Base-by-base conservation (phyloP, 441 rosid species). In the Mallotus japonicus region DNA sequence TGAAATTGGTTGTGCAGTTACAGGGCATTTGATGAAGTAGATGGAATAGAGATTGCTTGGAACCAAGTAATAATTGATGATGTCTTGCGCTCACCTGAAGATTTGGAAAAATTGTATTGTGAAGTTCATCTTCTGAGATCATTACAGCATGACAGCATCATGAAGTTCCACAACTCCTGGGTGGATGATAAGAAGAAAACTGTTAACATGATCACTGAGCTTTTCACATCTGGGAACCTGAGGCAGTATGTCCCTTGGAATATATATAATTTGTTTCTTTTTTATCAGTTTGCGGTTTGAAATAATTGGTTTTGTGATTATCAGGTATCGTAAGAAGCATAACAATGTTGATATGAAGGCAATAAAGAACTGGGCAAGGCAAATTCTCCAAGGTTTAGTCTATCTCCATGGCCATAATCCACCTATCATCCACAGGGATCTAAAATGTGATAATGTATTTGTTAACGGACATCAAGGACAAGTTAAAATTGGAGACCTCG, bases 1-100 rank as follows among this genome's bases (percentile, higher is more conserved):
- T 55, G 1, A 32, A 20, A 34, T 34, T 47, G 53, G 56, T 51
- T 15, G 71, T 58, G 73, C 71, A 88, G 93, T 62, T 89, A 89
- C 75, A 90, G 78, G 76, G 96, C 87, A 67, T 90, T 90, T 60
- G 96, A 90, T 79, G 88, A 89, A 76, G 82, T 80, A 65, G 76
- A 88, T 76, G 96, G 96, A 40, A 86, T 87, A 47, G 94, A 91
- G 69, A 92, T 88, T 67, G 96, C 96, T 28, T 91, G 96, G 96
- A 89, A 86, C 77, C 91, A 83, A 75, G 85, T 91, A 65, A 81
- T 71, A 60, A 85, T 91, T 5, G 86, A 87, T 58, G 90, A 88
- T 61, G 87, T 85, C 51, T 50, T 88, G 79, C 87, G 82, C 71
- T 82, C 86, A 42, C 90, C 86, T 51, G 88, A 81, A 50, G 90